Evolutionary conservation across 1,139 yeast genomes (phyloP), one percentile per base, ranked within the genome.

Genomic region (Hemisphaericaspora subhashii): DNA sequence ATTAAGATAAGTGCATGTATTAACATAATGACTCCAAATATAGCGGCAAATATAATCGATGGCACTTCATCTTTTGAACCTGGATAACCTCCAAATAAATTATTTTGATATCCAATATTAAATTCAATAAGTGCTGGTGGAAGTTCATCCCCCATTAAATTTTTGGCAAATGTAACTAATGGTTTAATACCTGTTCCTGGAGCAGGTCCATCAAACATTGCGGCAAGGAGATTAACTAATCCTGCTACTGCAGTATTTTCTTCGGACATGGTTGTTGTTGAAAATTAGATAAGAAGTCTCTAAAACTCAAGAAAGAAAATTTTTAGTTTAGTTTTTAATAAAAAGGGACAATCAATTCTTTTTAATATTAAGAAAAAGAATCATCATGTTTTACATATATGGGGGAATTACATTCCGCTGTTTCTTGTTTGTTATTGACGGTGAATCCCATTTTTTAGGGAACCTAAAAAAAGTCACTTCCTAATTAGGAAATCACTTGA

Each of bases 31-130:
- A 67, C 27, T 1, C 47, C 60, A 43, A 64, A 68, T 2, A 58
- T 48, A 2, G 50, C 67, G 1, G 62, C 54, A 48, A 68, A 68
- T 5, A 65, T 51, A 9, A 57, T 52, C 31, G 58, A 53, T 1
- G 74, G 72, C 1, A 56, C 66, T 4, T 55, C 33, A 43, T 68
- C 74, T 4, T 36, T 37, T 5, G 40, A 12, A 5, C 41, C 33
- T 1, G 75, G 74, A 45, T 68, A 69, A 16, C 50, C 55, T 3
- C 74, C 75, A 51, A 66, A 66, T 30, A 69, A 46, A 40, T 61
- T 58, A 42, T 50, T 52, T 39, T 61, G 69, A 27, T 51, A 22
- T 5, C 37, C 39, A 15, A 52, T 31, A 4, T 43, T 40, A 42
- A 55, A 60, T 12, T 52, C 48, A 14, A 55, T 40, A 24, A 66